phyloP scores from a whole-genome alignment of 2,329 filamentous ascomycete species.

The Neofusicoccum ribis region DNA sequence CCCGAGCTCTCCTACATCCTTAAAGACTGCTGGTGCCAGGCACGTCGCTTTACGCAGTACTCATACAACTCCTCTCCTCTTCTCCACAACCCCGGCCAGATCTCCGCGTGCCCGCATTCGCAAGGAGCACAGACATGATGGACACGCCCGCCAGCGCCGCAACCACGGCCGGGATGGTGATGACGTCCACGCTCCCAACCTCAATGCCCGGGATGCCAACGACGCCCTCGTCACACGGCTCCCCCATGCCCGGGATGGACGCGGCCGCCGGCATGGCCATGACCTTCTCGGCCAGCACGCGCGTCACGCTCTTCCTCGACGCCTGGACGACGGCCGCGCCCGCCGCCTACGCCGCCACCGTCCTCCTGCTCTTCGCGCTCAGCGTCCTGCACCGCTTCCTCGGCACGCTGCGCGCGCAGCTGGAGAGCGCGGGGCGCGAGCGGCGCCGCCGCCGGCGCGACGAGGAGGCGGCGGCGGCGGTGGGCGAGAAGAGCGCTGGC shows the following conservation, averaged over 20 bases:
- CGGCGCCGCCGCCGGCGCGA: too few relatives aligned
- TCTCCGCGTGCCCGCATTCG: too few relatives aligned
- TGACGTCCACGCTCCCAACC: not conserved
- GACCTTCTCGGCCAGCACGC: conserved; percentile 30
- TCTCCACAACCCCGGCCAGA: not conserved
- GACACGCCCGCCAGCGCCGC: not conserved
- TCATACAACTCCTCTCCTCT: not conserved
- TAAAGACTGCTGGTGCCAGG: too few relatives aligned
- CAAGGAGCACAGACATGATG: not conserved
- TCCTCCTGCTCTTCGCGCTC: conserved; percentile 31
- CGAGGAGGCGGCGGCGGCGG: not conserved
- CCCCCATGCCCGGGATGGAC: too few relatives aligned
- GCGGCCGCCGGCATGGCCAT: conserved; percentile 26
- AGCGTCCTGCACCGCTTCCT: conserved; percentile 34
- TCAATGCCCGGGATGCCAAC: not conserved
- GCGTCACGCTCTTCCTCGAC: conserved; percentile 32
- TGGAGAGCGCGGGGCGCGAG: conserved; percentile 24
- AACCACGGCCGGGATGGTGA: not conserved
- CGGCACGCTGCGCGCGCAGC: conserved; percentile 29
- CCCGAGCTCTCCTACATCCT: too few relatives aligned
- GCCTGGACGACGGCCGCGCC: conserved; percentile 32
- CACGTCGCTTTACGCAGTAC: too few relatives aligned
- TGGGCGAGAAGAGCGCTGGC: not conserved
- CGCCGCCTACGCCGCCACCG: conserved; percentile 27
- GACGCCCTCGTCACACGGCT: too few relatives aligned